These are phyloP conservation scores for Yarrowia deformans DNA, from an alignment of 805 yeast genomes.

Conservation along the genomic window DNA sequence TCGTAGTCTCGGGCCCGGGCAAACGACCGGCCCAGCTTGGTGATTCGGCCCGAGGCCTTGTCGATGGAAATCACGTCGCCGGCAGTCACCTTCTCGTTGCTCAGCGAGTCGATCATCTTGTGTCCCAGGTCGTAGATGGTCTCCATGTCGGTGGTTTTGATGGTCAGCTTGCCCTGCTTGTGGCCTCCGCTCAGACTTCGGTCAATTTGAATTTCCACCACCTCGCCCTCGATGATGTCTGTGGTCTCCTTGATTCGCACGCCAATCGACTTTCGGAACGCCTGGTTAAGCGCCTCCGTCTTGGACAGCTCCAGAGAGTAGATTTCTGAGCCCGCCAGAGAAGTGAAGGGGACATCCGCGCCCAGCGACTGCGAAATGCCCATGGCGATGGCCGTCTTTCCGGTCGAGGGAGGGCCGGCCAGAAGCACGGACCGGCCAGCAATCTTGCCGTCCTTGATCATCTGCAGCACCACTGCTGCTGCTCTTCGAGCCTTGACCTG, in stretches of 20 bases:
- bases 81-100: conserved; percentile 93
- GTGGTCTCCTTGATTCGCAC: conserved; percentile 95
- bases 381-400: conserved; percentile 98
- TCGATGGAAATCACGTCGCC: conserved; percentile 97
- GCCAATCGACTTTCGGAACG: conserved; percentile 95
- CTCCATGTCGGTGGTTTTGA: conserved; percentile 98
- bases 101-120: conserved; percentile 92
- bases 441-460: conserved; percentile 92
- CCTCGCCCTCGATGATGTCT: conserved; percentile 98
- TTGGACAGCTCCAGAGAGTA: conserved; percentile 90
- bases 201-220: conserved; percentile 94
- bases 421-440: conserved; percentile 95
- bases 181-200: conserved; percentile 96
- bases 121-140: conserved; percentile 94
- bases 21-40: conserved; percentile 94
- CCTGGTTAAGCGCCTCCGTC: conserved; percentile 96
- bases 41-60: conserved; percentile 91
- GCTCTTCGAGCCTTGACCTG: conserved; percentile 95
- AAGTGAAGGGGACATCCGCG: conserved; percentile 89
- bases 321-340: conserved; percentile 92
- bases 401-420: conserved; percentile 99
- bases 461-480: conserved; percentile 90
- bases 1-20: conserved; percentile 97
- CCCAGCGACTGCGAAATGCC: conserved; percentile 66
- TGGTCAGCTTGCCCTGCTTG: conserved; percentile 96